Evolutionary conservation across 768 basidiomycete species (phyloP), one percentile per base, ranked within the genome.

Genomic region (Leccinum ochraceum): DNA sequence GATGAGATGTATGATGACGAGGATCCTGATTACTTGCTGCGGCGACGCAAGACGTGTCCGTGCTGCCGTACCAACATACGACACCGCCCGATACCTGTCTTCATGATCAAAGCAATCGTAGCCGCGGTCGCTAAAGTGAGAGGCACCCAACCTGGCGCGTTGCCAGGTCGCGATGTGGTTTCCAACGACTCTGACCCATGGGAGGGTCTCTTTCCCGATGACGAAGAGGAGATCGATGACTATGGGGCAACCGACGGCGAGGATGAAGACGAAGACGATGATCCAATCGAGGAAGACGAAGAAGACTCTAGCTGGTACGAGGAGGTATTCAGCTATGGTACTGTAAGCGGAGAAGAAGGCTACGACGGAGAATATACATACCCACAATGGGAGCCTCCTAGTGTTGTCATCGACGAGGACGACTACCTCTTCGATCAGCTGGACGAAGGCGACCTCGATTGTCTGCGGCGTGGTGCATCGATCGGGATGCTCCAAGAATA

Each of bases 41-140:
- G 77, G 60, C 83, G 89, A 26, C 77, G 80, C 24, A 92, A 92
- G 70, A 83, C 86, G 1, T 92, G 90, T 66, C 90, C 90, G 1
- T 85, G 83, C 59, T 92, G 90, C 69, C 84, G 90, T 54, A 73
- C 87, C 6, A 68, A 68, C 9, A 79, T 91, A 20, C 75, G 73
- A 26, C 79, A 78, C 53, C 82, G 86, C 28, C 90, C 90, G 5
- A 82, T 85, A 26, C 89, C 88, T 1, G 77, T 89, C 24, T 91
- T 88, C 66, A 70, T 89, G 67, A 78, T 92, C 53, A 89, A 89
- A 71, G 78, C 81, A 17, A 78, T 90, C 28, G 78, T 80, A 0
- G 71, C 78, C 14, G 77, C 81, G 3, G 66, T 91, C 16, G 71
- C 73, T 37, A 84, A 82, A 61, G 74, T 70, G n/a, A 83, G 78